Conservation (phyloP, 345 rosid species). For the Lumnitzera racemosa region DNA sequence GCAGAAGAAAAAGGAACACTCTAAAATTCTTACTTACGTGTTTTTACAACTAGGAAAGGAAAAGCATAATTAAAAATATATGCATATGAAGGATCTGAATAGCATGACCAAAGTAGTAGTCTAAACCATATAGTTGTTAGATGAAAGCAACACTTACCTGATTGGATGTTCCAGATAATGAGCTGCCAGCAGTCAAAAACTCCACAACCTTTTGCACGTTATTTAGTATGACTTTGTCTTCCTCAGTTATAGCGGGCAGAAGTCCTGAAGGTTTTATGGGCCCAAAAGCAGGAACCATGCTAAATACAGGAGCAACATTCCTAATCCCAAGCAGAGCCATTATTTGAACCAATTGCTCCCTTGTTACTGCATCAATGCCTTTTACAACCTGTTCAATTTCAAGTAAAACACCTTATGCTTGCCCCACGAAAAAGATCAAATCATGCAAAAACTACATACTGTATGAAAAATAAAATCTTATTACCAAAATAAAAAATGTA, state of each 20-base stretch:
- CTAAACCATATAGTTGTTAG: background rate
- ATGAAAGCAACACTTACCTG: constrained; percentile 33
- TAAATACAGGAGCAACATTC: constrained; percentile 60
- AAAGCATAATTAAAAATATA: too few species aligned
- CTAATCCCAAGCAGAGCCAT: constrained; percentile 59
- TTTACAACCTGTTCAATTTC: constrained; percentile 63
- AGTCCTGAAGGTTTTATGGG: constrained; percentile 68
- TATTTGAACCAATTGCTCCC: constrained; percentile 78
- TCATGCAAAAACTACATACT: too few species aligned
- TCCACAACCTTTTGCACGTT: constrained; percentile 71
- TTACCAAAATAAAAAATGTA: too few species aligned
- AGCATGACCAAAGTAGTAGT: background rate
- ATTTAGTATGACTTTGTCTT: constrained; percentile 61
- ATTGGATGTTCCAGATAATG: constrained; percentile 41
- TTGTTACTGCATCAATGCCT: constrained; percentile 86
- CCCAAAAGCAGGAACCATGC: constrained; percentile 76
- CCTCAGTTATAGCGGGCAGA: constrained; percentile 75
- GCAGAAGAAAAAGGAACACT: too few species aligned
- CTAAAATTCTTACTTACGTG: too few species aligned
- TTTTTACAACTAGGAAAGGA: too few species aligned
- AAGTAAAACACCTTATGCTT: constrained; percentile 2
- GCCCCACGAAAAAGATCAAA: too few species aligned
- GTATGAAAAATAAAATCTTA: too few species aligned
- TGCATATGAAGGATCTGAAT: background rate
- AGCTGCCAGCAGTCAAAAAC: constrained; percentile 73